A percentile compares a stretch with the other conserved stretches of the same genome.
phyloP scores from a whole-genome alignment of 495 filamentous ascomycete genomes.

The Penicillium diatomitis region DNA sequence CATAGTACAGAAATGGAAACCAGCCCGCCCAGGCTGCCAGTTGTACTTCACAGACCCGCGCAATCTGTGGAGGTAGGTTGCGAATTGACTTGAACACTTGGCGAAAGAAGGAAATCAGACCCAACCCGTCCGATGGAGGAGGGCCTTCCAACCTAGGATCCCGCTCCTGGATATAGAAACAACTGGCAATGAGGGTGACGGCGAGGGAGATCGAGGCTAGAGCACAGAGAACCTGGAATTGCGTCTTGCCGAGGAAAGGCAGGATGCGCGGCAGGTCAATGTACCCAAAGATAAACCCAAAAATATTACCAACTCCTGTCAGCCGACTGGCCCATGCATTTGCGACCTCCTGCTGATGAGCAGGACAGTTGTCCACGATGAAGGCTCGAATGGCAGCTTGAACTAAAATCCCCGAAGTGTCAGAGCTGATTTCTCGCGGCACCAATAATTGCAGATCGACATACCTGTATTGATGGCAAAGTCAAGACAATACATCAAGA shows the following conservation, averaged over 20 bases:
- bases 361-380: constrained; percentile 80
- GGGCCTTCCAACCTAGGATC: constrained; percentile 66
- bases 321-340: constrained; percentile 82
- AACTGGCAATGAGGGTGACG: constrained; percentile 57
- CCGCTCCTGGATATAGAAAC: constrained; percentile 57
- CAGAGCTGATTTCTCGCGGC: no score
- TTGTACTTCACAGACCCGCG: constrained; percentile 76
- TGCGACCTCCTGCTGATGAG: constrained; percentile 81
- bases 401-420: constrained; percentile 34
- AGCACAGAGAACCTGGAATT: constrained; percentile 83
- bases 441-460: constrained; percentile 1
- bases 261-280: constrained; percentile 60
- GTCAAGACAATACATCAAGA: constrained; percentile 77
- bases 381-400: constrained; percentile 85
- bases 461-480: constrained; percentile 88
- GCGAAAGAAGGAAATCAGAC: constrained; percentile 69
- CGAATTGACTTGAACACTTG: constrained; percentile 67
- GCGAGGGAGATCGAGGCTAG: constrained; percentile 65
- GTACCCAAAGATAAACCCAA: constrained; percentile 77
- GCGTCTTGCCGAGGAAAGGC: constrained; percentile 70
- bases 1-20: constrained; percentile 93
- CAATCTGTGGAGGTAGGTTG: constrained; percentile 67
- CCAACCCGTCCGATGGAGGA: constrained; percentile 45
- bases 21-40: constrained; percentile 89
- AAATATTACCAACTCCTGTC: constrained; percentile 75